Conservation (phyloP, 2,329 filamentous ascomycete genomes). For the Leptographium radiaticola region DNA sequence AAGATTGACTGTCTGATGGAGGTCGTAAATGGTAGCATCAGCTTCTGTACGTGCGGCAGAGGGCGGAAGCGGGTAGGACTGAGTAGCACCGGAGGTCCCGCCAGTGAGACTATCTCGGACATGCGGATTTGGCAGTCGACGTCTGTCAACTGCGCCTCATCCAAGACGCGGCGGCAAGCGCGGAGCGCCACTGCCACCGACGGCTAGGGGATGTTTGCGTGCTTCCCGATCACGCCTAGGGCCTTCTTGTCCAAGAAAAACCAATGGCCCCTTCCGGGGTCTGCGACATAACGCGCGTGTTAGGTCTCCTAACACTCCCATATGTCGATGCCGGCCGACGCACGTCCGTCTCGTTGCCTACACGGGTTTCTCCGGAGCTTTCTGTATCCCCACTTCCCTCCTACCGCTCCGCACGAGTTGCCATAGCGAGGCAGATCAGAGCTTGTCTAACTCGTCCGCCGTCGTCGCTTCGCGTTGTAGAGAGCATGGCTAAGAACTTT, state of each 20-base stretch:
- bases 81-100: background rate
- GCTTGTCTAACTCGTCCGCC: too few species aligned
- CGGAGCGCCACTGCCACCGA: background rate
- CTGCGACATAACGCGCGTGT: background rate
- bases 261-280: background rate
- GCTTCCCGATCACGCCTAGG: background rate
- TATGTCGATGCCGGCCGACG: background rate
- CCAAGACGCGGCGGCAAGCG: background rate
- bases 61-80: background rate
- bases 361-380: background rate
- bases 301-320: background rate
- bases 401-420: background rate
- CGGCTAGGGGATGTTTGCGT: background rate
- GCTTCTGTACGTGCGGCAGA: too few species aligned
- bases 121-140: background rate
- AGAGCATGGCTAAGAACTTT: too few species aligned
- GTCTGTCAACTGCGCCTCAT: background rate
- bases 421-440: too few species aligned
- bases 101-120: background rate
- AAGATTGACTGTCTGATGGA: background rate
- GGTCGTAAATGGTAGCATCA: background rate
- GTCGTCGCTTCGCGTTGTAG: too few species aligned
- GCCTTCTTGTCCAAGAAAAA: background rate
- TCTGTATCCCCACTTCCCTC: background rate
- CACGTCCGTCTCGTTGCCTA: background rate